Percentiles rank a stretch among this genome's conserved stretches.
Evolutionary conservation across 345 rosid species (phyloP).

Genomic region (Gossypium bickii): DNA sequence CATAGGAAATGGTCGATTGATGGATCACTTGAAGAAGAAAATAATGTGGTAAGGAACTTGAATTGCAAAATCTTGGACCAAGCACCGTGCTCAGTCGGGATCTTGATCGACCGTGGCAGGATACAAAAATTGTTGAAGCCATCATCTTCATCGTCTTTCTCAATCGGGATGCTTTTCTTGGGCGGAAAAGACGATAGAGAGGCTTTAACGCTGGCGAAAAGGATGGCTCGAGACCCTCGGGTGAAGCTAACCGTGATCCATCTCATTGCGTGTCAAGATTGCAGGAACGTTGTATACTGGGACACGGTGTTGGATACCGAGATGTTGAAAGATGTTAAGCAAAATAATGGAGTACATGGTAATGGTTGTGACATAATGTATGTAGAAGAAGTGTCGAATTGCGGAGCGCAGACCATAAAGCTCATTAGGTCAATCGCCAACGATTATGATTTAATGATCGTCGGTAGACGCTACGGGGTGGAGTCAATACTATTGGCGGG

Average conservation of each 20-base stretch:
- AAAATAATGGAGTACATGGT: not conserved
- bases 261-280: slow-evolving; percentile 3
- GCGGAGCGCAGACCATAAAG: slow-evolving; percentile 34
- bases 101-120: slow-evolving; percentile 21
- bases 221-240: no score
- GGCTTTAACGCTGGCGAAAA: no score
- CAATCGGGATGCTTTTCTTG: slow-evolving; percentile 45
- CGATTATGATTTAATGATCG: slow-evolving; percentile 38
- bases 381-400: slow-evolving; percentile 24
- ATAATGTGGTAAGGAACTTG: slow-evolving; percentile 16
- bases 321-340: no score
- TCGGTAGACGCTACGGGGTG: slow-evolving; percentile 11
- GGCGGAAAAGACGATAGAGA: no score
- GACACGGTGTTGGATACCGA: slow-evolving; percentile 30
- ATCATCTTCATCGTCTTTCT: not conserved
- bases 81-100: slow-evolving; percentile 40
- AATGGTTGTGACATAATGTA: slow-evolving; percentile 15
- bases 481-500: no score
- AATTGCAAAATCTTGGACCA: slow-evolving; percentile 28
- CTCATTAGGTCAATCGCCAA: slow-evolving; percentile 29
- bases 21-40: slow-evolving; percentile 26
- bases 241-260: not conserved
- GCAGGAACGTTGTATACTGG: slow-evolving; percentile 18
- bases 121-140: not conserved
- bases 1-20: slow-evolving; percentile 30